phyloP scores from a whole-genome alignment of 495 filamentous ascomycete genomes.

The Neurospora sp. region DNA sequence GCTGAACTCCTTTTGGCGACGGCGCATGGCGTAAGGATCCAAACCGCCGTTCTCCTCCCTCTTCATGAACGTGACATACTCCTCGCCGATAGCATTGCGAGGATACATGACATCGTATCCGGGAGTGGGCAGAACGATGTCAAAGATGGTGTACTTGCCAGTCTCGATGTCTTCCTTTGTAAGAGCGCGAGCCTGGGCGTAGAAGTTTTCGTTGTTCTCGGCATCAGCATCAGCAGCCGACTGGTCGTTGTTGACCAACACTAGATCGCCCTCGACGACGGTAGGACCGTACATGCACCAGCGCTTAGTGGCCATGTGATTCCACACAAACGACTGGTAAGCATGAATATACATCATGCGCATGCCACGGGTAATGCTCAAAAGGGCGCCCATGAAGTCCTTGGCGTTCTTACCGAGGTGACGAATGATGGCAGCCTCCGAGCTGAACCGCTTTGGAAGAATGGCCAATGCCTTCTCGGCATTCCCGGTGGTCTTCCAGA shows the following conservation, averaged over 20 bases:
- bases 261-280: constrained; percentile 79
- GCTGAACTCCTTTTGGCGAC: constrained; percentile 73
- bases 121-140: constrained; percentile 88
- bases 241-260: constrained; percentile 43
- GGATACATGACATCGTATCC: constrained; percentile 88
- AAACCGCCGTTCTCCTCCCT: constrained; percentile 63
- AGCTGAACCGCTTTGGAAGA: constrained; percentile 73
- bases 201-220: constrained; percentile 41
- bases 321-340: constrained; percentile 93
- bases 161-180: constrained; percentile 67
- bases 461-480: constrained; percentile 47
- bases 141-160: constrained; percentile 72
- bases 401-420: constrained; percentile 42
- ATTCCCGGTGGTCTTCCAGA: constrained; percentile 52
- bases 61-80: constrained; percentile 76
- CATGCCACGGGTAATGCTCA: constrained; percentile 64
- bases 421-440: constrained; percentile 67
- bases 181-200: constrained; percentile 64
- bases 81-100: constrained; percentile 64
- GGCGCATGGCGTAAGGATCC: constrained; percentile 79
- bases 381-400: constrained; percentile 73
- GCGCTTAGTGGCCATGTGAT: constrained; percentile 66
- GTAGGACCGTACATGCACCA: constrained; percentile 59
- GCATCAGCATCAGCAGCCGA: constrained; percentile 44
- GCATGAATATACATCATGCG: constrained; percentile 93